Base-by-base conservation (phyloP, 495 filamentous ascomycete species). In the Hypoxylon crocopeplum region DNA sequence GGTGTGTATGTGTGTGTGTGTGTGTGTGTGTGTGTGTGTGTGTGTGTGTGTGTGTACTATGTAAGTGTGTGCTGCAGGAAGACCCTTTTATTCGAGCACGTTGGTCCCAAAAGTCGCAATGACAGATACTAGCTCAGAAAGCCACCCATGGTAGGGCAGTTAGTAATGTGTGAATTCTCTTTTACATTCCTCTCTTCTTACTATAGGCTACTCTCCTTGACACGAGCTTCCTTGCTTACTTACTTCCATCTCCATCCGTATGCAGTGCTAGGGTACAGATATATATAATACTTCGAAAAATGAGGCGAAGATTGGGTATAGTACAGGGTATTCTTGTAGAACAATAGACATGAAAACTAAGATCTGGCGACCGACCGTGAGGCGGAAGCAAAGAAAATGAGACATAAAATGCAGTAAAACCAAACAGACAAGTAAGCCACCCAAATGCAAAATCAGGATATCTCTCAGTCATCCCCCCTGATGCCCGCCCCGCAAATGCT, bases 291-390 rank as follows among this genome's bases (percentile, higher is more conserved):
- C 21, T 50, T 45, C 30, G 25, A 49, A 53, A 19, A 17, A 30
- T 55, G 36, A 12, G 29, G 45, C 19, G 50, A 56, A 48, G 44
- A 56, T 16, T 40, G 50, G 44, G 48, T 64, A 59, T 59, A 40
- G 61, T 64, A 64, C 61, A 64, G 61, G 61, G 55, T 64, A 64
- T 64, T 42, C 47, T 57, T 59, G 29, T 51, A 51, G 10, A 56
- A 58, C 36, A 64, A 59, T 47, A 64, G 15, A 59, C 49, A 59
- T 51, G 50, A n/a, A 59, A 59, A 64, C 55, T 53, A 33, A 16
- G 12, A 42, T 42, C 32, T 33, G 41, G 17, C 32, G 32, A 42
- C 48, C 61, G 21, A 48, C 37, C 19, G 37, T 21, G 25, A 41
- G 45, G 34, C 34, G 21, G 29, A 19, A 19, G 49, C 20, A 38